These are phyloP conservation scores for Cladosporium velox DNA, from an alignment of 2,329 filamentous ascomycete genomes.

Conservation along the genomic window DNA sequence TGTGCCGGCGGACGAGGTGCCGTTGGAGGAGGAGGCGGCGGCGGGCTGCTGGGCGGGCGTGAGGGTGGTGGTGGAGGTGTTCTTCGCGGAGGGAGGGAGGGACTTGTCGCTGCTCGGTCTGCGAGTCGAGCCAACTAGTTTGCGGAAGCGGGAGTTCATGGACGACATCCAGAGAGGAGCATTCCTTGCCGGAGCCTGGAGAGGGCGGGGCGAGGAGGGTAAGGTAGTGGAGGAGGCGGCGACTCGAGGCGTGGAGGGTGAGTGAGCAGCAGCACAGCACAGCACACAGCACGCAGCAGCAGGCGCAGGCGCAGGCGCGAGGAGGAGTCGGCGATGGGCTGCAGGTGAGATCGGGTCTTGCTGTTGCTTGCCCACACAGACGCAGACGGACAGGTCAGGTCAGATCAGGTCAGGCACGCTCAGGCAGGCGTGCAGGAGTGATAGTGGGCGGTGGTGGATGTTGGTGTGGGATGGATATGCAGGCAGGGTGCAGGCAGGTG, in stretches of 20 bases:
- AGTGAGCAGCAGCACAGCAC: neutral
- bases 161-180: constrained; percentile 62
- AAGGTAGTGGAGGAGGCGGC: neutral
- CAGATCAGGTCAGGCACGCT: constrained; percentile 1
- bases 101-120: constrained; percentile 69
- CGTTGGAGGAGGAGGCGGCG: constrained; percentile 31
- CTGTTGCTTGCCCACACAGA: neutral
- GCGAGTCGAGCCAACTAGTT: constrained; percentile 79
- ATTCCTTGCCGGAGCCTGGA: constrained; percentile 19
- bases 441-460: neutral
- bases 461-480: neutral
- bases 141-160: constrained; percentile 77
- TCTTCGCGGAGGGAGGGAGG: constrained; percentile 40
- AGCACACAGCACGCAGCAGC: neutral
- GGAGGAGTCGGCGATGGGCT: neutral
- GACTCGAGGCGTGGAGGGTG: neutral
- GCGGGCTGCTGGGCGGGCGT: constrained; percentile 34
- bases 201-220: constrained; percentile 16
- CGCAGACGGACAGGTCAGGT: neutral
- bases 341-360: neutral
- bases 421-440: neutral
- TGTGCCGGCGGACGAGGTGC: constrained; percentile 40
- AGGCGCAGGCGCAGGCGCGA: constrained; percentile 1
- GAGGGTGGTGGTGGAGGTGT: constrained; percentile 43
- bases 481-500: neutral